Conservation (phyloP, 768 basidiomycete genomes). For the Cyclocybe cylindracea region DNA sequence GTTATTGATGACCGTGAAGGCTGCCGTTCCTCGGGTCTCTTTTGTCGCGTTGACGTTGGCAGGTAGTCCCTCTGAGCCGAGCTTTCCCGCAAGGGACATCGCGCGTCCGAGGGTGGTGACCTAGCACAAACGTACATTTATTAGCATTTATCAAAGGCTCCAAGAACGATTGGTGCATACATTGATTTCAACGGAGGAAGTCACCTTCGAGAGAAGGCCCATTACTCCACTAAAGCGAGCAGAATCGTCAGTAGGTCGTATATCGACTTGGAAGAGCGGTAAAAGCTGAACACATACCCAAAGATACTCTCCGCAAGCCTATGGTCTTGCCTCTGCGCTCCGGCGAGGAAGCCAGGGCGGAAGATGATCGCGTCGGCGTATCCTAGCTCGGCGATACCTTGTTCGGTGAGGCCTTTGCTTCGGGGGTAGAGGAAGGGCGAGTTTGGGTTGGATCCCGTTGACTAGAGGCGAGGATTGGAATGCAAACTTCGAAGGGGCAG, state of each 20-base stretch:
- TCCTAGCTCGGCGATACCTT: conserved; percentile 63
- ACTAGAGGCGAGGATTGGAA: conserved; percentile 31
- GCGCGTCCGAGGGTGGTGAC: conserved; percentile 54
- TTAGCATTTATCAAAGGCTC: neutral
- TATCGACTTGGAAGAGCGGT: neutral
- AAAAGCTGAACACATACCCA: conserved; percentile 33
- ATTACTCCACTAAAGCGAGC: conserved; percentile 33
- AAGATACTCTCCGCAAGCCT: conserved; percentile 42
- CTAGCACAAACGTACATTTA: conserved; percentile 27
- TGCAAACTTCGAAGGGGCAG: neutral
- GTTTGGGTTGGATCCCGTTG: conserved; percentile 45
- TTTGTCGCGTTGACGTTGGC: conserved; percentile 38
- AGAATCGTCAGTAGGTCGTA: too few relatives aligned
- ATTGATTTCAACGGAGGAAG: conserved; percentile 42
- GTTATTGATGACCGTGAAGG: conserved; percentile 61
- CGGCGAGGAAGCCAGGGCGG: conserved; percentile 57
- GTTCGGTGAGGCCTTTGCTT: conserved; percentile 77
- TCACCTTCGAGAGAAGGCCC: conserved; percentile 36
- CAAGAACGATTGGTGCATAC: conserved; percentile 27
- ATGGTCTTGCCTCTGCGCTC: conserved; percentile 42
- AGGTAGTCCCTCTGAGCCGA: conserved; percentile 52
- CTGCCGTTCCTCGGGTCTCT: conserved; percentile 34
- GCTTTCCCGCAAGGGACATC: conserved; percentile 51
- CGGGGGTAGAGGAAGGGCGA: conserved; percentile 58
- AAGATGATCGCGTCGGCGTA: conserved; percentile 74